Base-by-base conservation (phyloP, 169 alveolate genomes). In the Plasmodium gaboni region DNA sequence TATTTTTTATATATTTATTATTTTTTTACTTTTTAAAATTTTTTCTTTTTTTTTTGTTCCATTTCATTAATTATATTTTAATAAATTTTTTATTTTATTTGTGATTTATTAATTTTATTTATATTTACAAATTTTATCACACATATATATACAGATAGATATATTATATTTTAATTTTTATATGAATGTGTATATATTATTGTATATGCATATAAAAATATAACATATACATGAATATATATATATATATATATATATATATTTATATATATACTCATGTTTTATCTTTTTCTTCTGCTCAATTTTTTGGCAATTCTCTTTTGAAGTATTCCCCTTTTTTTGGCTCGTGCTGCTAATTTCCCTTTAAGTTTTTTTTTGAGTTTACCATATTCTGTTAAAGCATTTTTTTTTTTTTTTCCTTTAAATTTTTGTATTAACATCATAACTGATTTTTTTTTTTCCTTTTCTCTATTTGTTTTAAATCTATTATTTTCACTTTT, bases 381-480 rank as follows among this genome's bases (percentile, higher is more conserved):
- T 17, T 78, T 78, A 9, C 89, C 89, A 32, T 78, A 78, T 42
- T 78, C 74, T 3, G 55, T 42, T 7, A 65, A n/a, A 44, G 89
- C 73, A 48, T 61, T 76, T 28, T 78, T 78, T 17, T 74, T 57
- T 55, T 76, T 78, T 60, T 44, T 59, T 60, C 60, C 67, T 63
- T 61, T 73, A 2, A 78, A 57, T 44, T 78, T 78, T 22, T 78
- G 89, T 48, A 69, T 48, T 22, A 78, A 19, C 89, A 78, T 78
- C 89, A 78, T 78, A 3, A 65, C 76, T 0, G 89, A 78, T 19
- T 78, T 78, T 51, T 65, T 78, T 22, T 78, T 78, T 48, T 64
- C 80, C 70, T 78, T 78, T 24, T 78, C 89, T 19, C 53, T 78
- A 42, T 78, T 78, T 22, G 89, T 78, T 65, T 78, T 78, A 65